phyloP scores from a whole-genome alignment of 768 basidiomycete genomes.

The Pulveroboletus sp. region DNA sequence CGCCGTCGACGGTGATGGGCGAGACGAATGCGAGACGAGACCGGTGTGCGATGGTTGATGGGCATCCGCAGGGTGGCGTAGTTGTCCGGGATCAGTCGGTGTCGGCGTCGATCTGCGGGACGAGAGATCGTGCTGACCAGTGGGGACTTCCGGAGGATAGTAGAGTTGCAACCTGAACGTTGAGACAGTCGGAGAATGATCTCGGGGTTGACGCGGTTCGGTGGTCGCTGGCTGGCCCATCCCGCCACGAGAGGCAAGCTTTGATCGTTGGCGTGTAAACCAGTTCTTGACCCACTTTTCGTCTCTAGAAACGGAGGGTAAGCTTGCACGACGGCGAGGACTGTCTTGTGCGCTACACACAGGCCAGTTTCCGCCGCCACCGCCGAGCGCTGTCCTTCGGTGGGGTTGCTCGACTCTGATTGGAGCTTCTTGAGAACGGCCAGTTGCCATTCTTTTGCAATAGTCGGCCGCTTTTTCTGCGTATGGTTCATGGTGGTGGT shows the following conservation, averaged over 20 bases:
- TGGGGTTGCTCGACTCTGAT: conserved; percentile 19
- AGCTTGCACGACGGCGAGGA: conserved; percentile 5
- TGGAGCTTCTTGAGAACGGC: conserved; percentile 25
- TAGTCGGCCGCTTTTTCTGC: conserved; percentile 7
- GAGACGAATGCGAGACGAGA: background rate
- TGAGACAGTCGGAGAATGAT: background rate
- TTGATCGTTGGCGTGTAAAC: conserved; percentile 28
- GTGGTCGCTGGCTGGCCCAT: background rate
- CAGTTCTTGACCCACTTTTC: conserved; percentile 28
- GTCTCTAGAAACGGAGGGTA: conserved; percentile 16
- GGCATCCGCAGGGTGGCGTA: background rate
- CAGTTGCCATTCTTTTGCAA: conserved; percentile 29
- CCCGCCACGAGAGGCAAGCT: conserved; percentile 9
- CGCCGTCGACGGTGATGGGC: background rate
- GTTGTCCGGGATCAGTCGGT: background rate
- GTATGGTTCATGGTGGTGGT: conserved; percentile 3
- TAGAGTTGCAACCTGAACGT: conserved; percentile 14
- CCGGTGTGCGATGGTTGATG: background rate
- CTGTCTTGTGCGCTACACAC: conserved; percentile 20
- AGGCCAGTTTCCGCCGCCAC: conserved; percentile 27
- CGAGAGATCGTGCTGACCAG: background rate
- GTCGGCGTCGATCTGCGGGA: conserved; percentile 5
- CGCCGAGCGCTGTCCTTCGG: conserved; percentile 17
- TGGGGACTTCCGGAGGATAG: background rate
- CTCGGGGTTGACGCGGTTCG: background rate